These are phyloP conservation scores for Furcasterigmium sp. DNA, from an alignment of 2,329 filamentous ascomycete species.

Conservation along the genomic window DNA sequence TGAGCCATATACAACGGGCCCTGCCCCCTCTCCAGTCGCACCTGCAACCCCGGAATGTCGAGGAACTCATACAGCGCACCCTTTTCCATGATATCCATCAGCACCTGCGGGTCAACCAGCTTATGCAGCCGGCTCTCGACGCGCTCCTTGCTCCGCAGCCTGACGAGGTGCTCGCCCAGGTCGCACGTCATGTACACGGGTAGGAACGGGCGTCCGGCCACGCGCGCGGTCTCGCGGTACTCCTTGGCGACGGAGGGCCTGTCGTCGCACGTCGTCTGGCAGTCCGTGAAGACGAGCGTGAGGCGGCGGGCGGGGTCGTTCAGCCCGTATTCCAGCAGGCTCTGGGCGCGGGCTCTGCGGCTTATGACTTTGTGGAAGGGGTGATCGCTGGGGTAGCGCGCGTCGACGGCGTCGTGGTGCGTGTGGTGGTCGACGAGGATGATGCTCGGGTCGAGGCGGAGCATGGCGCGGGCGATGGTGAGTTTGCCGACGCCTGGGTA, in stretches of 20 bases:
- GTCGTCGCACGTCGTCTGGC: neutral
- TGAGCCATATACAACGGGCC: too few relatives aligned
- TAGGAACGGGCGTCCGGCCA: constrained; percentile 14
- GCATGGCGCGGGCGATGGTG: constrained; percentile 18
- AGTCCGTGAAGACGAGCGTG: neutral
- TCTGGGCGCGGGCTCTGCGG: neutral
- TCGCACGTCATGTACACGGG: constrained; percentile 19
- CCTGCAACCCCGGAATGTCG: too few relatives aligned
- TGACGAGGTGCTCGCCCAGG: constrained; percentile 16
- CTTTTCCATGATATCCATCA: too few relatives aligned
- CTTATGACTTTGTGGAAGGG: neutral
- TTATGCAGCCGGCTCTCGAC: neutral
- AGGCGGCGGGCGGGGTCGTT: neutral
- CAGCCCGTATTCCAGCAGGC: neutral
- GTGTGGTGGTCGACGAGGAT: constrained; percentile 22
- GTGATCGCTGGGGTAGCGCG: neutral
- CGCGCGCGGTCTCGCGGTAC: constrained; percentile 13
- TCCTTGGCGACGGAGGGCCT: constrained; percentile 6
- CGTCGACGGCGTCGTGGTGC: constrained; percentile 15
- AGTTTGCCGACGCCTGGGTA: constrained; percentile 23
- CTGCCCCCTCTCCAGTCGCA: too few relatives aligned
- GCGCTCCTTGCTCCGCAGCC: constrained; percentile 12
- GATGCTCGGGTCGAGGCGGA: constrained; percentile 15
- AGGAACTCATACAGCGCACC: too few relatives aligned
- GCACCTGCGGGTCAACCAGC: too few relatives aligned